Conservation (phyloP, 176 grass and related monocot genomes). For the Oryza punctata region DNA sequence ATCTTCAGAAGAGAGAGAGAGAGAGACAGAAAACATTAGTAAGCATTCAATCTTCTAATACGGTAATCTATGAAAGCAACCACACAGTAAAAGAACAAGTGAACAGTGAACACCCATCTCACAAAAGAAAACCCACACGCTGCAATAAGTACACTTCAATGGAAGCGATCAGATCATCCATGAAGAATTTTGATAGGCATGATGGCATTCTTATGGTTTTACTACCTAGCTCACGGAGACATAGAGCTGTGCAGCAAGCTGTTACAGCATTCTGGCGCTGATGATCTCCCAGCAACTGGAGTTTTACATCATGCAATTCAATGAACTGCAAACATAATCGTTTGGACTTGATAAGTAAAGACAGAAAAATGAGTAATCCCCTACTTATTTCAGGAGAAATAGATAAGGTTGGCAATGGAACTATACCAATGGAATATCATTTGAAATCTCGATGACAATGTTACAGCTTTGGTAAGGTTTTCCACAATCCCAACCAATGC, state of each 20-base stretch:
- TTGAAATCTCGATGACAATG: constrained; percentile 47
- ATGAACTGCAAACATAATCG: constrained; percentile 51
- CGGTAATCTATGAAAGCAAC: neutral
- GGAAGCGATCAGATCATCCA: neutral
- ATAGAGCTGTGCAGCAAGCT: constrained; percentile 65
- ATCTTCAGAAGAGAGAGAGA: neutral
- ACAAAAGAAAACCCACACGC: neutral
- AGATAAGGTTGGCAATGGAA: constrained; percentile 1
- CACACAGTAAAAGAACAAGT: neutral
- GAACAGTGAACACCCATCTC: neutral
- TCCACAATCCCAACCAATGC: constrained; percentile 54
- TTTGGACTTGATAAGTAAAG: constrained; percentile 13
- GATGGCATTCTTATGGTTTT: neutral
- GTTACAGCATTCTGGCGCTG: constrained; percentile 81
- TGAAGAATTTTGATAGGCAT: neutral
- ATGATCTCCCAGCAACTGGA: constrained; percentile 72
- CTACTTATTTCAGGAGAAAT: constrained; percentile 15
- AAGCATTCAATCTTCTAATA: neutral
- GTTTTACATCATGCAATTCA: constrained; percentile 58
- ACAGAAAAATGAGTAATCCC: neutral
- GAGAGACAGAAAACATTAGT: neutral
- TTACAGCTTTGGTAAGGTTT: constrained; percentile 72
- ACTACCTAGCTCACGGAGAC: constrained; percentile 70
- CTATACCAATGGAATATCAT: constrained; percentile 60
- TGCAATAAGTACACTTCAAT: neutral